Evolutionary conservation across 129 eudicot genomes (phyloP), one percentile per base, ranked within the genome.

Genomic region (Gnaphalium uliginosum): DNA sequence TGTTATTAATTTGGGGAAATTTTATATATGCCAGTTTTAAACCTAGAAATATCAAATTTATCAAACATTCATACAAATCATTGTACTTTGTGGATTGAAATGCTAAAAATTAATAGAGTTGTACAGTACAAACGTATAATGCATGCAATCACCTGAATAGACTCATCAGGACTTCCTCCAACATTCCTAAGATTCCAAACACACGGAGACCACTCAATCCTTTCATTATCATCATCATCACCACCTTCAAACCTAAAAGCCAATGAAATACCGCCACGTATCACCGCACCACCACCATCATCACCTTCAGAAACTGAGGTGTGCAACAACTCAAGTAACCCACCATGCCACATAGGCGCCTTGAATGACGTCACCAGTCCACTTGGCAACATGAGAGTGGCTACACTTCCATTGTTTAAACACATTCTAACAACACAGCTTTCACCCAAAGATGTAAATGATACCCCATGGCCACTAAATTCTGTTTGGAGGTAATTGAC

Each of bases 301-400:
- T 87, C 86, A 29, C 69, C 83, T 35, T 85, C 83, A 0, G 93
- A 82, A 15, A 92, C 98, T 2, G 70, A 46, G 9, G 96, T 93
- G 22, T 93, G 98, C 54, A 93, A 81, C 84, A 93, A 29, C 78
- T 93, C 98, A 58, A 86, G 80, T 29, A 85, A 69, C 59, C 92
- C 96, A 0, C 96, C 96, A 54, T 90, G 95, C 96, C 98, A 93
- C 96, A 93, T 90, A 35, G 74, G 81, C 57, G 95, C 81, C 80
- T 90, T 93, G 81, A 81, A 90, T 11, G 98, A 93, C 26, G 98
- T 93, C 76, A 93, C 77, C 33, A 93, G 73, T 71, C 96, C 98
- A 81, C 88, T 83, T n/a, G 98, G 98, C 69, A 93, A 82, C 95
- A 93, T 81, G 56, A 93, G 61, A 29, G 72, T 90, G 81, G 90